phyloP scores from a whole-genome alignment of 2,329 filamentous ascomycete genomes.

The Fusarium clavum region DNA sequence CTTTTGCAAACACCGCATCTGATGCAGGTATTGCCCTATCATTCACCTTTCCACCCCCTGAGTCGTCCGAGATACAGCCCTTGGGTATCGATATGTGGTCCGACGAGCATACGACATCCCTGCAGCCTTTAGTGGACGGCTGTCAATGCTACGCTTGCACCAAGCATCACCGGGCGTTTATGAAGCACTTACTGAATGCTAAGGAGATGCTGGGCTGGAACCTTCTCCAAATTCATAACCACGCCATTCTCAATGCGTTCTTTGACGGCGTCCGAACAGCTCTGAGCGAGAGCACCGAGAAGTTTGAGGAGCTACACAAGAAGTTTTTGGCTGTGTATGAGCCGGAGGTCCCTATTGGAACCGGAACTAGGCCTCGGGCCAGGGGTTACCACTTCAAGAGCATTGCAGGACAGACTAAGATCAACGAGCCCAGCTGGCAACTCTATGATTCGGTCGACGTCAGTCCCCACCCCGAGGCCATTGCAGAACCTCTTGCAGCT shows the following conservation, averaged over 20 bases:
- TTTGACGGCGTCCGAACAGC: conserved; percentile 76
- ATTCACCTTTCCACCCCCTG: conserved; percentile 75
- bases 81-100: conserved; percentile 86
- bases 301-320: conserved; percentile 67
- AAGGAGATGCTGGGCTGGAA: conserved; percentile 99
- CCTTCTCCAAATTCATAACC: conserved; percentile 91
- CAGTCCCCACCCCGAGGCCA: conserved; percentile 27
- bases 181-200: conserved; percentile 87
- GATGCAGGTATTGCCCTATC: conserved; percentile 87
- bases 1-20: conserved; percentile 79
- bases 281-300: conserved; percentile 65
- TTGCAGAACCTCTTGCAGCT: conserved; percentile 37
- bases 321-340: conserved; percentile 71
- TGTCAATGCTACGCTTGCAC: conserved; percentile 89
- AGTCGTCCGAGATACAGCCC: conserved; percentile 50
- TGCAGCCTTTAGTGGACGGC: conserved; percentile 68
- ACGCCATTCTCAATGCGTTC: conserved; percentile 77
- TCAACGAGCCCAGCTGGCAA: conserved; percentile 76
- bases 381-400: conserved; percentile 86
- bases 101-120: conserved; percentile 67
- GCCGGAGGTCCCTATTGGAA: conserved; percentile 75
- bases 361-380: conserved; percentile 80
- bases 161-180: conserved; percentile 84
- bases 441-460: conserved; percentile 56
- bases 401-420: conserved; percentile 72